Base-by-base conservation (phyloP, 225 moss, liverwort and hornwort species). In the Physcomitrium patens region DNA sequence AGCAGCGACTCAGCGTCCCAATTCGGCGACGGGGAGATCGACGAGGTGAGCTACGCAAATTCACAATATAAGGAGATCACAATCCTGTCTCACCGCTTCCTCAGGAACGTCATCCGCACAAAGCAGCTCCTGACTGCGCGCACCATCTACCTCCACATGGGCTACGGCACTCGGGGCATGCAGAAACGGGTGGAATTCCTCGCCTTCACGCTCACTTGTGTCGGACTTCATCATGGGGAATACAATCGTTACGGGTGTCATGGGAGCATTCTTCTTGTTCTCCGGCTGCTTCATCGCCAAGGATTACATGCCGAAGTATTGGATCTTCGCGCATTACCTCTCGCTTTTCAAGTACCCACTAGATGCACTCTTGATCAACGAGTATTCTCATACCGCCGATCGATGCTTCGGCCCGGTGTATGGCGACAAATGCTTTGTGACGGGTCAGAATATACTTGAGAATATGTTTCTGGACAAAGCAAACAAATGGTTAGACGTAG, bases 211-310 rank as follows among this genome's bases (percentile, higher is more conserved):
- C 75, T 95, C 2, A 91, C 92, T 96, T 15, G 88, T 93, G 1
- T 89, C 91, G 4, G 81, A 93, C 72, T 91, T 82, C 63, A 90
- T 96, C 26, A 87, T 89, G 81, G 93, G 93, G 0, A 90, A 85
- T 58, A 90, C 93, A 12, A 60, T 93, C 27, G 85, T 91, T 20
- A 85, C 91, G 3, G 91, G 89, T 5, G 23, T 84, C 66, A 93
- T 95, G 93, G 95, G 95, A 0, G 91, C 89, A 1, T 95, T 95
- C 37, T 93, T 95, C 67, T 52, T 95, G 5, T 95, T 95, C 81
- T 93, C 93, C 0, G 95, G 95, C 0, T 91, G 85, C 37, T 91
- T 95, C 76, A 95, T 95, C 8, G 85, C 93, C 1, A 91, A 88
- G 72, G 86, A 93, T 57, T 88, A 84, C 27, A 72, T 95, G 23